Base-by-base conservation (phyloP, 208 protist genomes). In the Trypanosoma rangeli region DNA sequence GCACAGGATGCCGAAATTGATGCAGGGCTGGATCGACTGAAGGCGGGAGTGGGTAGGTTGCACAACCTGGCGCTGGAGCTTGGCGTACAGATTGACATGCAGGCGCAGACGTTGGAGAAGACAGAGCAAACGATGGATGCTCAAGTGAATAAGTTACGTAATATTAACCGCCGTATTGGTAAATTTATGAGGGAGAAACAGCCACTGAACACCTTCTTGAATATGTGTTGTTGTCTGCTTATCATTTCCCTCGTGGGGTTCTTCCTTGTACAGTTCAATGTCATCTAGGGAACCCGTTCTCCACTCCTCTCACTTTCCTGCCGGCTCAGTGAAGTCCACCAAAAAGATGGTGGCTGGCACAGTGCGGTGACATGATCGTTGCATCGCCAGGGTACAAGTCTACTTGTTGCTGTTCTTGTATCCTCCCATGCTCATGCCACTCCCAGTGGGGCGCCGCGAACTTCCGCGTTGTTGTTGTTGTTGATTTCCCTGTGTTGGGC, bases 1-100 rank as follows among this genome's bases (percentile, higher is more conserved):
- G 69, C 48, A 24, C 73, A 93, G 49, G 80, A 93, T 68, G 84
- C 83, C 8, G 84, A 90, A 73, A 89, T 90, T 56, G 70, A 93
- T 67, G 79, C 74, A 4, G 78, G 79, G 15, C 64, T 93, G 20
- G 78, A 88, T 57, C 74, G 84, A 56, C 22, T 93, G n/a, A 85
- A 79, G 50, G 82, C 76, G 48, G 82, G 84, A 24, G 82, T 89
- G 8, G 76, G 79, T 9, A 64, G 84, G 20, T 68, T 93, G 33
- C 81, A 80, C 37, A 68, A 85, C 24, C 39, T 90, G 5, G 87
- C 83, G 18, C 33, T 80, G 33, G 78, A 87, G 26, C 90, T 93
- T 52, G 84, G 84, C 18, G 73, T 70, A 35, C 77, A 90, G 68
- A 56, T 93, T n/a, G 80, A 85, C 48, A 82, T 86, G 67, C 87